Evolutionary conservation across 495 filamentous ascomycete genomes (phyloP).

Genomic region (Tuber magnatum): DNA sequence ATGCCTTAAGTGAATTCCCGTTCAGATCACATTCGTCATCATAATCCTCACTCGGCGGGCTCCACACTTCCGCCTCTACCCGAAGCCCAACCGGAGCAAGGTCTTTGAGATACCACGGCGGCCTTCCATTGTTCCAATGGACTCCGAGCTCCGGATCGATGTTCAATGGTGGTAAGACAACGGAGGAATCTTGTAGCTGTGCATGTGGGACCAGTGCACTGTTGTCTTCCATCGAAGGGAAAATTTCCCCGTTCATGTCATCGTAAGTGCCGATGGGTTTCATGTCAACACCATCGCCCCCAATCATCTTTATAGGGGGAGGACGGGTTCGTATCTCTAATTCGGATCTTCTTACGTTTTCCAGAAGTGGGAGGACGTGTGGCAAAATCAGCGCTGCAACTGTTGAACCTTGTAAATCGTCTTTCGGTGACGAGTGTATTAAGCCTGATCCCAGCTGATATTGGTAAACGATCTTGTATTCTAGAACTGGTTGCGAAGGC

Average conservation of each 20-base stretch:
- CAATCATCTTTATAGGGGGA: background rate
- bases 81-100: slow-evolving; percentile 62
- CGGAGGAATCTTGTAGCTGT: background rate
- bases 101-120: slow-evolving; percentile 75
- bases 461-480: slow-evolving; percentile 20
- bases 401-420: slow-evolving; percentile 12
- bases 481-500: slow-evolving; percentile 29
- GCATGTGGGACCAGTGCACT: background rate
- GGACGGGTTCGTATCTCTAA: slow-evolving; percentile 1
- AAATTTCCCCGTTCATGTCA: background rate
- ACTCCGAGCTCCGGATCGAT: background rate
- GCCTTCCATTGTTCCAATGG: slow-evolving; percentile 30
- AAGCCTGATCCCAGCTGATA: background rate
- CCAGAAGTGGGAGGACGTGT: slow-evolving; percentile 65
- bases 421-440: slow-evolving; percentile 2
- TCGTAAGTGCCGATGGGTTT: background rate
- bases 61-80: slow-evolving; percentile 12
- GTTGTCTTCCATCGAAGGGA: background rate
- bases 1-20: background rate
- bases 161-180: background rate
- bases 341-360: slow-evolving; percentile 50
- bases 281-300: background rate
- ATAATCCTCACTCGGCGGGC: slow-evolving; percentile 7
- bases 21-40: slow-evolving; percentile 8
- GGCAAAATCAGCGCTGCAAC: slow-evolving; percentile 78